Evolutionary conservation across 768 basidiomycete genomes (phyloP).

Genomic region (Pleurotus salmoneostramineus): DNA sequence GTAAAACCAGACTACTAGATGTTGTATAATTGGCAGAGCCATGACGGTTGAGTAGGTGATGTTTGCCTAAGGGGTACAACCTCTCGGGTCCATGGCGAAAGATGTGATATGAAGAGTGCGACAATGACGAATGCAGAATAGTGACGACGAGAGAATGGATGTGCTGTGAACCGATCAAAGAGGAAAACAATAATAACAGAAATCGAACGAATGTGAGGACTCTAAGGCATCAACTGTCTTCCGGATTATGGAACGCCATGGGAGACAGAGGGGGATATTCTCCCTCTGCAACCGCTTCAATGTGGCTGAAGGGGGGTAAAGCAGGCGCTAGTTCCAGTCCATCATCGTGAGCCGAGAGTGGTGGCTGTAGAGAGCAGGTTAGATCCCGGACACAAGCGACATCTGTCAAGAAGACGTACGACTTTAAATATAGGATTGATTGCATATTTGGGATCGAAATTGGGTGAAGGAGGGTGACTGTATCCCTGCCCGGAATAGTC

Average conservation of each 20-base stretch:
- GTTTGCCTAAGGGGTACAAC: slow-evolving; percentile 34
- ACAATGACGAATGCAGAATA: slow-evolving; percentile 9
- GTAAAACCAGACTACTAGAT: slow-evolving; percentile 9
- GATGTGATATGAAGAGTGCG: slow-evolving; percentile 13
- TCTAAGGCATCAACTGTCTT: slow-evolving; percentile 35
- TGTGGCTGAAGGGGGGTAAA: slow-evolving; percentile 74
- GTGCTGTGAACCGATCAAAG: slow-evolving; percentile 10
- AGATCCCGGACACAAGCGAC: neutral
- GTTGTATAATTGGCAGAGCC: slow-evolving; percentile 22
- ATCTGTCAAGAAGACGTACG: slow-evolving; percentile 48
- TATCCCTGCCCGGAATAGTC: slow-evolving; percentile 48
- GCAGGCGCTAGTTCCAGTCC: slow-evolving; percentile 38
- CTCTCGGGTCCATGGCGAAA: slow-evolving; percentile 36
- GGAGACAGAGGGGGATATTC: slow-evolving; percentile 69
- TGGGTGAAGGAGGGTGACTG: slow-evolving; percentile 61
- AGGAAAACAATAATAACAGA: slow-evolving; percentile 14
- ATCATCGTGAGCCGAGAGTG: slow-evolving; percentile 40
- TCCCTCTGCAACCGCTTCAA: slow-evolving; percentile 81
- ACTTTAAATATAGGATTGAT: slow-evolving; percentile 92
- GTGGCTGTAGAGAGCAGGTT: slow-evolving; percentile 41
- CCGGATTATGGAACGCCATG: slow-evolving; percentile 60
- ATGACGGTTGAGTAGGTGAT: slow-evolving; percentile 29
- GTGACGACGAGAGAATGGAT: slow-evolving; percentile 18
- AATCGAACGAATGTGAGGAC: slow-evolving; percentile 19
- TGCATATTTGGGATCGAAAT: slow-evolving; percentile 56